Base-by-base conservation (phyloP, 2,329 filamentous ascomycete species). In the Sclerotinia minor region DNA sequence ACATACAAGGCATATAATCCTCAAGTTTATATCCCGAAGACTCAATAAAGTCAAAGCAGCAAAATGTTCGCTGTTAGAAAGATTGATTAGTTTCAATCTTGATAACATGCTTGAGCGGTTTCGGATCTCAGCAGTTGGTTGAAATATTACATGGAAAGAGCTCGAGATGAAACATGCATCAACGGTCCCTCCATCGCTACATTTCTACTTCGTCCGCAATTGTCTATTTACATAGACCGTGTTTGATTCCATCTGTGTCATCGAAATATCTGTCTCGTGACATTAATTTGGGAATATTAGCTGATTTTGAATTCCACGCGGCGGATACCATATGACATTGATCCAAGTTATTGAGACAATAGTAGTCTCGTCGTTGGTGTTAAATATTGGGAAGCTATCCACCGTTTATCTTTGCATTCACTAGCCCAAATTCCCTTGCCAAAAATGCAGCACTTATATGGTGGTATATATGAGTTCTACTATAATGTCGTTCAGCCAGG, bases 401-500 rank as follows among this genome's bases (percentile, higher is more conserved):
- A 15, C 47, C 52, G 32, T 24, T 5, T 50, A 21, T 32, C 7
- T 26, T n/a, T 49, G 29, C n/a, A 50, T 47, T 15, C 41, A 11
- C 41, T 50, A 24, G n/a, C 29, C 15, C n/a, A 57, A 15, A 45
- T 50, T 24, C 52, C 15, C 5, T 41, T 41, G 50, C 7, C 29
- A 41, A 19, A 50, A 65, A 38, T 24, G 41, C 64, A 19, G 64
- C 29, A 5, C 24, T 65, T 21, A 76, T 72, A 1, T 54, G 55
- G 11, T 75, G 67, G 73, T 76, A n/a, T n/a, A n/a, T n/a, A 75
- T 55, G 71, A 74, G 49, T 59, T 67, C 9, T 83, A 81, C 72
- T 82, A 81, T 66, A 80, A 83, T 68, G 75, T 81, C 24, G 65
- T 80, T 58, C 74, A 78, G 5, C 76, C 77, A 7, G 81, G 80